phyloP scores from a whole-genome alignment of 2,329 filamentous ascomycete genomes.

The Sarocladiaceae sp. region DNA sequence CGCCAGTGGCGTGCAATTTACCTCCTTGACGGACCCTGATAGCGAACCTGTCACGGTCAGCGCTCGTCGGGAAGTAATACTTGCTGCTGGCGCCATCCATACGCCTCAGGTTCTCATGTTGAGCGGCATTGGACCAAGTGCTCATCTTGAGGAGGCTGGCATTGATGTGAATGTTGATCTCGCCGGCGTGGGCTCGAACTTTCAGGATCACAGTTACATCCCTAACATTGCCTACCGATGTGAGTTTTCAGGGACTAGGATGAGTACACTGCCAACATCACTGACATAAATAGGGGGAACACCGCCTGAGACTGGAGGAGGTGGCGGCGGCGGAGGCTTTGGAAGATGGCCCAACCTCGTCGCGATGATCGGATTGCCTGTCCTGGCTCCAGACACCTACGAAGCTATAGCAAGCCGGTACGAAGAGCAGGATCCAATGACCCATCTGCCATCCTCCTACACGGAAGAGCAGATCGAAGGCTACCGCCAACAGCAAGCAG shows the following conservation, averaged over 20 bases:
- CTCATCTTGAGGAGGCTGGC: conserved; percentile 25
- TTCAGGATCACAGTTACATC: conserved; percentile 30
- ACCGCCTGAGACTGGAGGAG: conserved; percentile 7
- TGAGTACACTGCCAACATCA: neutral
- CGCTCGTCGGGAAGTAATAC: conserved; percentile 28
- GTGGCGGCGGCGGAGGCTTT: conserved; percentile 8
- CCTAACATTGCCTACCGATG: conserved; percentile 15
- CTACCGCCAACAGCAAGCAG: conserved; percentile 34
- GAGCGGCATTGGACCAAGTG: conserved; percentile 35
- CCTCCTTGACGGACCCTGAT: conserved; percentile 16
- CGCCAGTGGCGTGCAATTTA: conserved; percentile 22
- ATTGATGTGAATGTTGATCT: conserved; percentile 33
- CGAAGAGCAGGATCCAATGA: conserved; percentile 14
- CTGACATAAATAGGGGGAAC: conserved; percentile 8
- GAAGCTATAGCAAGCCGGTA: conserved; percentile 14
- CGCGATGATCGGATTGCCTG: conserved; percentile 18
- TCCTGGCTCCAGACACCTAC: conserved; percentile 16
- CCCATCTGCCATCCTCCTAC: conserved; percentile 16
- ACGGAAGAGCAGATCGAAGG: conserved; percentile 17
- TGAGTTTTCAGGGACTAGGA: conserved; percentile 6
- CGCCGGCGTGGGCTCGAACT: conserved; percentile 37
- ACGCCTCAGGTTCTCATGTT: conserved; percentile 36
- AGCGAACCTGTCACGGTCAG: conserved; percentile 16
- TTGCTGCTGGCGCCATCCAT: conserved; percentile 29
- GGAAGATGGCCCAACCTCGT: conserved; percentile 14